Percentiles rank a stretch among this genome's conserved stretches.
Evolutionary conservation across 768 basidiomycete genomes (phyloP).

Genomic region (Kwoniella pini): DNA sequence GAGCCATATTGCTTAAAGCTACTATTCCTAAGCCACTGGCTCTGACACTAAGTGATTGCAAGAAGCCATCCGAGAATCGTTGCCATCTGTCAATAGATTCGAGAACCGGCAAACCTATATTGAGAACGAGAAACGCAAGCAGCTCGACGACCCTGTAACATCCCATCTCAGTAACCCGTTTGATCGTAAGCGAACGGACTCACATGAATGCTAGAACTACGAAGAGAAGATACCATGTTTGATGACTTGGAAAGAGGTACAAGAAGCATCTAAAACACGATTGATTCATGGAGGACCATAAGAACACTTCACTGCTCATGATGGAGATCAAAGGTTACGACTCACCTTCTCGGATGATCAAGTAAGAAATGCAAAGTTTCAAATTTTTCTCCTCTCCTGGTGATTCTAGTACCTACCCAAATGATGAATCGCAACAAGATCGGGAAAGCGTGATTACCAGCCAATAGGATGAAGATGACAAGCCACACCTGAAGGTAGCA

Average conservation of each 20-base stretch:
- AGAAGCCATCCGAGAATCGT: constrained; percentile 39
- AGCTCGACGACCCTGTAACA: constrained; percentile 35
- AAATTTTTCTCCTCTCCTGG: constrained; percentile 30
- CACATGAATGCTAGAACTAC: constrained; percentile 39
- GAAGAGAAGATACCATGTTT: constrained; percentile 49
- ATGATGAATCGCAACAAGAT: constrained; percentile 42
- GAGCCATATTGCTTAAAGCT: constrained; percentile 34
- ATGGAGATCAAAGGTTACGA: not conserved
- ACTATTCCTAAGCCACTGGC: constrained; percentile 47
- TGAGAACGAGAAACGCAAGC: constrained; percentile 41
- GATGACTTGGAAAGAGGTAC: constrained; percentile 51
- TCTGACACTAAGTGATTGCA: constrained; percentile 46
- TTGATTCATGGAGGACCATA: not conserved
- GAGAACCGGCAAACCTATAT: constrained; percentile 40
- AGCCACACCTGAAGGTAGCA: constrained; percentile 43
- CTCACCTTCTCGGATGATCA: constrained; percentile 49
- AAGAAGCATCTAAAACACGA: constrained; percentile 41
- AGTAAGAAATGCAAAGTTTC: constrained; percentile 50
- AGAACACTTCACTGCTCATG: too few relatives aligned
- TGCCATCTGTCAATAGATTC: constrained; percentile 26
- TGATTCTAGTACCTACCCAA: constrained; percentile 47
- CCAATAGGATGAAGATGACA: constrained; percentile 37
- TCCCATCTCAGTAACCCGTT: too few relatives aligned
- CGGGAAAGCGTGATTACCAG: constrained; percentile 50
- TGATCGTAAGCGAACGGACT: too few relatives aligned